Percentiles rank a stretch among this genome's conserved stretches.
These are phyloP conservation scores for Eucalyptus caleyi DNA, from an alignment of 345 rosid species.

Conservation along the genomic window DNA sequence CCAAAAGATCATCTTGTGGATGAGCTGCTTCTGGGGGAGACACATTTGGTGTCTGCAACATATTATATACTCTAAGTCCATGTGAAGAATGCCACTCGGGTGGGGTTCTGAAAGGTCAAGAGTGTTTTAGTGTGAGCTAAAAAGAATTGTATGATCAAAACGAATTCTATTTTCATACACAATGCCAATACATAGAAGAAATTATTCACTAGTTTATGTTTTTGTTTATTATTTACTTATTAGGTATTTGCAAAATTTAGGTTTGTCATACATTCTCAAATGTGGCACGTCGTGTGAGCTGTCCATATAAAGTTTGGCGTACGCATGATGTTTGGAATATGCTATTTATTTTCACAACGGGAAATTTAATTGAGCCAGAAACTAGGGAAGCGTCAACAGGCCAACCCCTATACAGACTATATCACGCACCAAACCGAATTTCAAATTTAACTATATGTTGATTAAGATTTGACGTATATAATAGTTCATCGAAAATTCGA, in stretches of 20 bases:
- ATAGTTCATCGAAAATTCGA: background rate
- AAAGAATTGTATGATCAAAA: background rate
- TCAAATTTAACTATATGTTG: background rate
- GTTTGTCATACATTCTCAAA: background rate
- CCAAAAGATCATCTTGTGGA: background rate
- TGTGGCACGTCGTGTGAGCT: background rate
- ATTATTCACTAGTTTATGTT: background rate
- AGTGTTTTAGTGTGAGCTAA: background rate
- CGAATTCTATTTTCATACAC: background rate
- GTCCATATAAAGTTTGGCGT: background rate
- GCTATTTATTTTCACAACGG: too few relatives aligned
- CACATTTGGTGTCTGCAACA: background rate
- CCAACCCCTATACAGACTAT: background rate
- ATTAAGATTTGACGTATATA: background rate
- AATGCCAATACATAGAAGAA: background rate
- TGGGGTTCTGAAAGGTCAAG: conserved; percentile 44
- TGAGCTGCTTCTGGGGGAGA: background rate
- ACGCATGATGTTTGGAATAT: background rate
- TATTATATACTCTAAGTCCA: conserved; percentile 57
- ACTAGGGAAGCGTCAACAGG: background rate
- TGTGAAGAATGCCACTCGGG: conserved; percentile 72
- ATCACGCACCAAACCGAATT: background rate
- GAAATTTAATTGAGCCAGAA: background rate
- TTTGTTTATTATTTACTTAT: background rate
- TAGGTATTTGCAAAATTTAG: background rate